phyloP scores from a whole-genome alignment of 2,329 filamentous ascomycete genomes.

The Pestalotiopsis sp. region DNA sequence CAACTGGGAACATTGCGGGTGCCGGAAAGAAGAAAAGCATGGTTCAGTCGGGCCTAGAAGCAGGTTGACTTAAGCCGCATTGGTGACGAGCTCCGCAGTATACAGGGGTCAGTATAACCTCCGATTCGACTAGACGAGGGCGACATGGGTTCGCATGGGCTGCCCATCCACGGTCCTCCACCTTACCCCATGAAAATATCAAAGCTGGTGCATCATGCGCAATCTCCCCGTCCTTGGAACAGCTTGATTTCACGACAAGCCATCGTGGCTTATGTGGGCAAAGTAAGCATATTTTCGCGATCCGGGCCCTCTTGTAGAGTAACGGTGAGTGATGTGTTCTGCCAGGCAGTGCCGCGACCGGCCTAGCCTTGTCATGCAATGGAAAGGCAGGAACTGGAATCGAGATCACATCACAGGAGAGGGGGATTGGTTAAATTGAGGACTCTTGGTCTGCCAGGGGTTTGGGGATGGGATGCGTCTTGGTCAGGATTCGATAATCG shows the following conservation, averaged over 20 bases:
- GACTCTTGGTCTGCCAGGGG: constrained; percentile 9
- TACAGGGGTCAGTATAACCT: constrained; percentile 12
- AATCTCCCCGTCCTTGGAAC: constrained; percentile 29
- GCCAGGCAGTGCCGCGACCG: constrained; percentile 5
- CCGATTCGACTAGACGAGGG: constrained; percentile 19
- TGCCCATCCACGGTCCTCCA: constrained; percentile 2
- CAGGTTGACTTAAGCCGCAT: constrained; percentile 10
- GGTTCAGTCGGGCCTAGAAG: constrained; percentile 11
- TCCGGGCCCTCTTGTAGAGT: constrained; percentile 1
- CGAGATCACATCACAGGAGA: constrained; percentile 18
- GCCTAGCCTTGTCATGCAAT: constrained; percentile 13
- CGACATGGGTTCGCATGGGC: constrained; percentile 3
- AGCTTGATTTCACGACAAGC: constrained; percentile 20
- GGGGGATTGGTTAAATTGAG: constrained; percentile 10
- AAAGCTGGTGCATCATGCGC: constrained; percentile 22
- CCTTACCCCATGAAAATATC: constrained; percentile 8
- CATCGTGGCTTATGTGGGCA: constrained; percentile 19
- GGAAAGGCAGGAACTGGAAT: constrained; percentile 17
- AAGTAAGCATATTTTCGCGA: constrained; percentile 16
- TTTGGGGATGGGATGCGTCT: neutral
- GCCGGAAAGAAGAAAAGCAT: neutral
- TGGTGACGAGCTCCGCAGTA: constrained; percentile 18
- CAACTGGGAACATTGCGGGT: neutral
- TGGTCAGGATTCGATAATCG: neutral
- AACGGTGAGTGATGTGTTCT: neutral